These are phyloP conservation scores for Aspergillus persii DNA, from an alignment of 2,329 filamentous ascomycete species.

Conservation along the genomic window DNA sequence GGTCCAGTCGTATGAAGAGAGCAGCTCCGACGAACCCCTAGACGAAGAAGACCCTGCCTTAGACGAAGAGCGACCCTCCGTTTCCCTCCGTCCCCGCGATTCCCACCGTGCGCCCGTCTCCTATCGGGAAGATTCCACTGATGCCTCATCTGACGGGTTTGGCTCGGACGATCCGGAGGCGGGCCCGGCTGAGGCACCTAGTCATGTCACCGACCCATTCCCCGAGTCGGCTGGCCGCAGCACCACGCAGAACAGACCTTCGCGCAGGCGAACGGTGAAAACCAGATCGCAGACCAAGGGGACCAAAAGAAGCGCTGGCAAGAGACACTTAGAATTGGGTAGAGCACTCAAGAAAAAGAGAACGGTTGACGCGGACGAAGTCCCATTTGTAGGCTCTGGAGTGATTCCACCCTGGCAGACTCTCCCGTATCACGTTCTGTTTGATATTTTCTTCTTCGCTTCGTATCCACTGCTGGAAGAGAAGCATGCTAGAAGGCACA, in stretches of 20 bases:
- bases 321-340: constrained; percentile 19
- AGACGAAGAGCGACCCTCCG: constrained; percentile 16
- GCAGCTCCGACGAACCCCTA: constrained; percentile 29
- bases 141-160: constrained; percentile 22
- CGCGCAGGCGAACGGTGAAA: constrained; percentile 18
- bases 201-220: constrained; percentile 5
- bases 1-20: constrained; percentile 39
- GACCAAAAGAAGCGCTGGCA: constrained; percentile 15
- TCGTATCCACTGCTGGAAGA: constrained; percentile 55
- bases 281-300: constrained; percentile 21
- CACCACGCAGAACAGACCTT: constrained; percentile 8
- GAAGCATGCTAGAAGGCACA: constrained; percentile 19
- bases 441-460: constrained; percentile 68
- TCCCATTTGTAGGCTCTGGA: constrained; percentile 23
- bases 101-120: constrained; percentile 25
- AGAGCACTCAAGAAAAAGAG: constrained; percentile 26
- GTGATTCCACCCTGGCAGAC: constrained; percentile 57
- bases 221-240: constrained; percentile 8
- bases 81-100: constrained; percentile 32
- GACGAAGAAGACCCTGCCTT: constrained; percentile 11
- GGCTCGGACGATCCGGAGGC: constrained; percentile 14
- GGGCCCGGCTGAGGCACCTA: constrained; percentile 10
- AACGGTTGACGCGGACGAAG: constrained; percentile 20
- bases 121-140: constrained; percentile 37
- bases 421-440: constrained; percentile 67